These are phyloP conservation scores for Diaporthe citrichinensis DNA, from an alignment of 2,329 filamentous ascomycete species.

Conservation along the genomic window DNA sequence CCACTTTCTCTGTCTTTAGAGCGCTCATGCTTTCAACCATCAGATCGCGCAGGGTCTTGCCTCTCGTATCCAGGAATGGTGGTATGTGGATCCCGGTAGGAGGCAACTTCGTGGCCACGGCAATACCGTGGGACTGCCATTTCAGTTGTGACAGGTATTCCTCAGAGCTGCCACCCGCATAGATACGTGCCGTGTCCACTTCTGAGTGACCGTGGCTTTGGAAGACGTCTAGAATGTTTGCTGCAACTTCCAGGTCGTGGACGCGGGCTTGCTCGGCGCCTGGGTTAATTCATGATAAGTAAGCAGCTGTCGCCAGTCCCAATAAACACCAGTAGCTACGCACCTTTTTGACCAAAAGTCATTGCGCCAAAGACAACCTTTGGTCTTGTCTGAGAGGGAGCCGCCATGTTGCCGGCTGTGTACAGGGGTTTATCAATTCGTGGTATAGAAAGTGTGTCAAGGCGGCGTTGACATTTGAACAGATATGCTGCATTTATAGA, in stretches of 20 bases:
- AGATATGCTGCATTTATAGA: background rate
- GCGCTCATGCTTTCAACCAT: conserved; percentile 54
- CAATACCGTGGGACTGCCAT: conserved; percentile 55
- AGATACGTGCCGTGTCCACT: conserved; percentile 77
- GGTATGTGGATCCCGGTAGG: conserved; percentile 45
- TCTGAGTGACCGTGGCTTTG: conserved; percentile 77
- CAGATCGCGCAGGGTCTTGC: conserved; percentile 50
- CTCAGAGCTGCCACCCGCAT: conserved; percentile 76
- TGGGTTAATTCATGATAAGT: background rate
- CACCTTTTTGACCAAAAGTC: conserved; percentile 47
- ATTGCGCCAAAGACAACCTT: conserved; percentile 51
- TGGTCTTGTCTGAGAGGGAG: background rate
- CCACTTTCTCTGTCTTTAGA: conserved; percentile 55
- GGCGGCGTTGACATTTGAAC: background rate
- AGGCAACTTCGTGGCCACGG: conserved; percentile 60
- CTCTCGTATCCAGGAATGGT: conserved; percentile 42
- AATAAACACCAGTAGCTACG: too few species aligned
- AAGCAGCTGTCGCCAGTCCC: background rate
- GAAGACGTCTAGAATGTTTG: conserved; percentile 74
- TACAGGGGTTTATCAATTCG: background rate
- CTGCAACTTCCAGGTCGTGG: conserved; percentile 63
- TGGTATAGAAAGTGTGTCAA: background rate
- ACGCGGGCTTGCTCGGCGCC: conserved; percentile 49
- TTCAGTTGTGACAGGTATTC: conserved; percentile 57
- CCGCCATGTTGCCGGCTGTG: background rate